Conservation (phyloP, 306 rosid genomes). For the Psophocarpus tetragonolobus region DNA sequence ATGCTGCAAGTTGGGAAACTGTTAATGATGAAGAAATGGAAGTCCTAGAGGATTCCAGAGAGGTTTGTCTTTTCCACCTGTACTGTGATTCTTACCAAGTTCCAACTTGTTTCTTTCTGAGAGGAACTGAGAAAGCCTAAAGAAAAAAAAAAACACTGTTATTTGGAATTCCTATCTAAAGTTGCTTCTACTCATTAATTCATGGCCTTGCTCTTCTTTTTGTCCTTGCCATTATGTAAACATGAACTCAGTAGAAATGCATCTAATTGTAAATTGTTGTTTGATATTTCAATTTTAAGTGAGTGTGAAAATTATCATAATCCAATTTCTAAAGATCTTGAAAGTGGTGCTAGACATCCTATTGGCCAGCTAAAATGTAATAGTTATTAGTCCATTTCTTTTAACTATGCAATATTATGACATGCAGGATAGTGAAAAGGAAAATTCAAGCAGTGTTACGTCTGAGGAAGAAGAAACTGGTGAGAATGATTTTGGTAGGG, state of each 20-base stretch:
- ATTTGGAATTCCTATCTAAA: slow-evolving; percentile 6
- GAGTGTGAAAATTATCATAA: not conserved
- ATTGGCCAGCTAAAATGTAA: slow-evolving; percentile 24
- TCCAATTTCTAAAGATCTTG: slow-evolving; percentile 27
- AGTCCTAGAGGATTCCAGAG: slow-evolving; percentile 53
- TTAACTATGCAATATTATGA: slow-evolving; percentile 25
- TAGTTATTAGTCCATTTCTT: slow-evolving; percentile 22
- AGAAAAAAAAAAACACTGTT: slow-evolving; percentile 11
- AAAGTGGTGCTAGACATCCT: slow-evolving; percentile 17
- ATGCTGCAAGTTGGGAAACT: slow-evolving; percentile 99
- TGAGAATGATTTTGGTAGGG: slow-evolving; percentile 61
- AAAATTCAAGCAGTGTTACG: slow-evolving; percentile 45
- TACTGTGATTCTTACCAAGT: slow-evolving; percentile 23
- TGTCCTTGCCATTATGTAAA: not conserved
- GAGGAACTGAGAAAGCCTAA: slow-evolving; percentile 33
- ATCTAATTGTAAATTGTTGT: not conserved
- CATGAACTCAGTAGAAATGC: not conserved
- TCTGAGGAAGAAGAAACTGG: slow-evolving; percentile 69
- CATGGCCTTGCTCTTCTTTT: not conserved
- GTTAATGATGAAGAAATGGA: slow-evolving; percentile 80
- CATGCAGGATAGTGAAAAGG: slow-evolving; percentile 69
- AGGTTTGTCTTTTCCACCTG: slow-evolving; percentile 55
- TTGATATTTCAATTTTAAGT: slow-evolving; percentile 14
- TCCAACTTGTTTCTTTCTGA: slow-evolving; percentile 19
- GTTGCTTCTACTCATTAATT: not conserved